A percentile compares a stretch with the other conserved stretches of the same genome.
Conservation (phyloP, 768 basidiomycete species). For the Lactarius vividus region DNA sequence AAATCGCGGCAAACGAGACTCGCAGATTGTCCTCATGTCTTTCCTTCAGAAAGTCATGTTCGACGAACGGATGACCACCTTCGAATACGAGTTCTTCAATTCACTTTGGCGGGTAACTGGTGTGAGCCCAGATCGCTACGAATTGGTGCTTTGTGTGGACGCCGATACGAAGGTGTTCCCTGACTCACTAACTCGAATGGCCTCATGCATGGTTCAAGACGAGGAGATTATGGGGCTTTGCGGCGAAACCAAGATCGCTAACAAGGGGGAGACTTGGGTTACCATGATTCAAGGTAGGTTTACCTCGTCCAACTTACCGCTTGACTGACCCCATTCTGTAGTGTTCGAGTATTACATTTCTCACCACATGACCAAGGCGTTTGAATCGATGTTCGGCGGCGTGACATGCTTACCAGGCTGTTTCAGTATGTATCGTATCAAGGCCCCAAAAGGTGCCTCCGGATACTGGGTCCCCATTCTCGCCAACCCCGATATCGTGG, state of each 20-base stretch:
- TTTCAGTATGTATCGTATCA: constrained; percentile 99
- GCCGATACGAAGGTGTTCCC: constrained; percentile 99
- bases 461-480: constrained; percentile 99
- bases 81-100: constrained; percentile 99
- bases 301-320: not conserved
- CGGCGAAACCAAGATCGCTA: constrained; percentile 99
- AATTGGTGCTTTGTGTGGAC: constrained; percentile 93
- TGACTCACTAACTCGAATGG: constrained; percentile 94
- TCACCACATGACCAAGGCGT: constrained; percentile 98
- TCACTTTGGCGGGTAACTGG: constrained; percentile 94
- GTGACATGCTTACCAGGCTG: constrained; percentile 99
- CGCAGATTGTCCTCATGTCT: constrained; percentile 95
- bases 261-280: constrained; percentile 97
- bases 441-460: constrained; percentile 93
- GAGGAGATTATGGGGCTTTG: constrained; percentile 99
- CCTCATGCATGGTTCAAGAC: constrained; percentile 94
- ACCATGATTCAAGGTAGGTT: constrained; percentile 96
- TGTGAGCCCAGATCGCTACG: constrained; percentile 93
- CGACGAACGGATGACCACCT: constrained; percentile 99
- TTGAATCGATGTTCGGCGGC: constrained; percentile 99
- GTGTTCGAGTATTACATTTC: constrained; percentile 99
- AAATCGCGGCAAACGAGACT: constrained; percentile 98
- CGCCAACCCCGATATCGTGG: constrained; percentile 97
- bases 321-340: constrained; percentile 34
- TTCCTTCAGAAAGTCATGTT: constrained; percentile 99